These are phyloP conservation scores for Yamadazyma buinensis DNA, from an alignment of 1,139 yeast genomes.

Conservation along the genomic window DNA sequence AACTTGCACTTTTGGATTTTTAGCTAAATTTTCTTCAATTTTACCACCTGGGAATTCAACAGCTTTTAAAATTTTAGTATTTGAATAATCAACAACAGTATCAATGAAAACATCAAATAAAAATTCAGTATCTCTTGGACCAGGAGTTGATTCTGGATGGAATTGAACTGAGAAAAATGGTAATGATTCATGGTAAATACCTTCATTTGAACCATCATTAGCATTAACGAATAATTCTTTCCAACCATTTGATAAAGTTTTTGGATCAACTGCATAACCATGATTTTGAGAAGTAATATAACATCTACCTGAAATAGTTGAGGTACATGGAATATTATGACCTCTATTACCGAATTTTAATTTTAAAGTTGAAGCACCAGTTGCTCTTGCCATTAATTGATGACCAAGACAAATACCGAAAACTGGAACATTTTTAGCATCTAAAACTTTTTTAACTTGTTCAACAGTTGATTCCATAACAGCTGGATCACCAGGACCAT, in stretches of 20 bases:
- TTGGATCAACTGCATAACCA: slow-evolving; percentile 93
- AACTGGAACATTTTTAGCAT: slow-evolving; percentile 67
- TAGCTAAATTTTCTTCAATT: slow-evolving; percentile 66
- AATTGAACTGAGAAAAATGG: slow-evolving; percentile 99
- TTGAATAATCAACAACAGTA: slow-evolving; percentile 63
- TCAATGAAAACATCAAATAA: slow-evolving; percentile 90
- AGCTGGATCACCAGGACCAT: slow-evolving; percentile 99
- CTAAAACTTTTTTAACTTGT: slow-evolving; percentile 54
- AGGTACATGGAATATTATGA: slow-evolving; percentile 97
- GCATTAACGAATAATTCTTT: slow-evolving; percentile 92
- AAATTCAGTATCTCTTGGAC: slow-evolving; percentile 98
- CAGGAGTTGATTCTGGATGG: slow-evolving; percentile 99
- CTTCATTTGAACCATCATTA: slow-evolving; percentile 97
- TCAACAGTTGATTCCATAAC: slow-evolving; percentile 66
- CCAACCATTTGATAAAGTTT: slow-evolving; percentile 77
- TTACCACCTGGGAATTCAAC: slow-evolving; percentile 91
- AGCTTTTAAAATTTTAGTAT: slow-evolving; percentile 57
- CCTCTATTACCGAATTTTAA: slow-evolving; percentile 99
- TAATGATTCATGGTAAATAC: slow-evolving; percentile 83
- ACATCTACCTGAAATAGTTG: slow-evolving; percentile 90
- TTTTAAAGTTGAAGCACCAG: slow-evolving; percentile 90
- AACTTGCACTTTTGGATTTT: slow-evolving; percentile 72
- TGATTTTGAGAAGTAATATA: slow-evolving; percentile 99
- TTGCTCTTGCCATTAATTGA: slow-evolving; percentile 92
- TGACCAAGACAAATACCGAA: slow-evolving; percentile 99